A percentile compares a stretch with the other conserved stretches of the same genome.
Conservation (phyloP, 768 basidiomycete genomes). For the Psilocybe sp. region DNA sequence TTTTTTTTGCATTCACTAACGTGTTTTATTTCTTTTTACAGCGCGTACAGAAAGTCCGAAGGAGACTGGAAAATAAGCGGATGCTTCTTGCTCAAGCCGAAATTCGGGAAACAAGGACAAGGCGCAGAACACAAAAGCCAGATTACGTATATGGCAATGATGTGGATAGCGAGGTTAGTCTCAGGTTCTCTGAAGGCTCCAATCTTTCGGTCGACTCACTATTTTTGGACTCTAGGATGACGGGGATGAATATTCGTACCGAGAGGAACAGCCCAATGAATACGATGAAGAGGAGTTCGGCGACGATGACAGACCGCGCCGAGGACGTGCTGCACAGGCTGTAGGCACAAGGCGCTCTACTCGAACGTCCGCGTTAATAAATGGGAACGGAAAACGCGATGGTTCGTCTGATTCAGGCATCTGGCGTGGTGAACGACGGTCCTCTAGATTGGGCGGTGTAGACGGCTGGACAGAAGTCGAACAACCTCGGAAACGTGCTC, state of each 20-base stretch:
- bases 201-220: slow-evolving; percentile 20
- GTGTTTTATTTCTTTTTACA: slow-evolving; percentile 25
- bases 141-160: slow-evolving; percentile 80
- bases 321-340: slow-evolving; percentile 30
- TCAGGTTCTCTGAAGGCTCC: slow-evolving; percentile 12
- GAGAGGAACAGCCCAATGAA: slow-evolving; percentile 66
- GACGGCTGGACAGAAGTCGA: slow-evolving; percentile 50
- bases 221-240: slow-evolving; percentile 48
- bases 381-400: slow-evolving; percentile 53
- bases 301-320: slow-evolving; percentile 49
- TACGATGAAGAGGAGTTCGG: slow-evolving; percentile 52
- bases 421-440: slow-evolving; percentile 78
- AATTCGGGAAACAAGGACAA: slow-evolving; percentile 75
- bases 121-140: slow-evolving; percentile 67
- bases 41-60: slow-evolving; percentile 70
- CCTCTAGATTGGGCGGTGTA: slow-evolving; percentile 59
- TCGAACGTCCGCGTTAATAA: slow-evolving; percentile 39
- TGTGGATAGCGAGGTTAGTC: slow-evolving; percentile 62
- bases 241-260: slow-evolving; percentile 58
- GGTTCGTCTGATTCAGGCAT: slow-evolving; percentile 49
- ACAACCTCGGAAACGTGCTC: slow-evolving; percentile 64
- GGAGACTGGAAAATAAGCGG: slow-evolving; percentile 67
- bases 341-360: slow-evolving; percentile 51
- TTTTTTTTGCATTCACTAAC: slow-evolving; percentile 3
- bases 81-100: slow-evolving; percentile 71